Conservation (phyloP, 129 eudicot species). For the Artemisia tridentata region DNA sequence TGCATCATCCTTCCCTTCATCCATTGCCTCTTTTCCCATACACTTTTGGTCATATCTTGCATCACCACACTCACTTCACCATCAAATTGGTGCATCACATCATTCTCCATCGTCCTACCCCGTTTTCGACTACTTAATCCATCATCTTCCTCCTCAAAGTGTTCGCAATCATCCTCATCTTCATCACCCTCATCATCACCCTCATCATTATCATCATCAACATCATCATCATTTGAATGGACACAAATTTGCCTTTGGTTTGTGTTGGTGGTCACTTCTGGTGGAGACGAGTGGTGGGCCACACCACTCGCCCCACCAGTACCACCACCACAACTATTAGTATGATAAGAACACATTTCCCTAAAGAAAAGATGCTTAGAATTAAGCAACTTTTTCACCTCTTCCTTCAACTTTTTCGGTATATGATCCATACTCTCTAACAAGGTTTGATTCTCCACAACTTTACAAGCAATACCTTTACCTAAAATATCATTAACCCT, state of each 20-base stretch:
- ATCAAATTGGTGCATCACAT: conserved; percentile 35
- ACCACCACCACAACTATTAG: conserved; percentile 55
- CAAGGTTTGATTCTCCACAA: conserved; percentile 84
- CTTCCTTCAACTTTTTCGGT: conserved; percentile 72
- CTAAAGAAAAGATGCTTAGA: conserved; percentile 90
- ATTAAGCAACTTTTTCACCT: conserved; percentile 71
- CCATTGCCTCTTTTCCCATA: conserved; percentile 73
- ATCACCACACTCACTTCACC: conserved; percentile 41
- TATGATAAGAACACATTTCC: conserved; percentile 97
- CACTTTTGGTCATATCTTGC: conserved; percentile 44
- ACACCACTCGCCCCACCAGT: conserved; percentile 17
- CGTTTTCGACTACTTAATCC: conserved; percentile 35
- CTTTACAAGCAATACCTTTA: conserved; percentile 73
- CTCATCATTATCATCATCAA: conserved; percentile 25
- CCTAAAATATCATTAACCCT: conserved; percentile 92
- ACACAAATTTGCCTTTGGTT: conserved; percentile 34
- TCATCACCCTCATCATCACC: conserved; percentile 33
- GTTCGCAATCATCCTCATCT: conserved; percentile 32
- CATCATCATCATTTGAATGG: conserved; percentile 46
- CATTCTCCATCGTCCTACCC: conserved; percentile 19
- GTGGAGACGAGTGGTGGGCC: conserved; percentile 39
- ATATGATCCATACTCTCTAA: conserved; percentile 74
- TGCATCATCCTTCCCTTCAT: conserved; percentile 50
- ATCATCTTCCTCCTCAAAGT: conserved; percentile 25
- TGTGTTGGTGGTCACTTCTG: conserved; percentile 27